Percentiles rank a stretch among this genome's conserved stretches.
These are phyloP conservation scores for Xylaria sp. DNA, from an alignment of 2,329 filamentous ascomycete species.

Conservation along the genomic window DNA sequence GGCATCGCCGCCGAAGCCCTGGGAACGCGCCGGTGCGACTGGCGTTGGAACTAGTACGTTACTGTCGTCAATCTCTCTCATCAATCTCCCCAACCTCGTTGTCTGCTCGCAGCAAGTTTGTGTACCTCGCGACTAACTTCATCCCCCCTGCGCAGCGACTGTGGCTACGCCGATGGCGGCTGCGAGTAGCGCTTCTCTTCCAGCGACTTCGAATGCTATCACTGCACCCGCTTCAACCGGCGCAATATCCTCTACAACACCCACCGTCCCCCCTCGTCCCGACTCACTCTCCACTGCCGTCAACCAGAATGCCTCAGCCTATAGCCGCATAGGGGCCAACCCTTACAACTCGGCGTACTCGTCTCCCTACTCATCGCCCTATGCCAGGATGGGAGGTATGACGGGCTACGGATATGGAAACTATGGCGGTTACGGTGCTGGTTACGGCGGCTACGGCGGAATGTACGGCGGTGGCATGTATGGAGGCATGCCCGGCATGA, in stretches of 20 bases:
- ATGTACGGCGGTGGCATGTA: conserved; percentile 46
- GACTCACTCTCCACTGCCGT: conserved; percentile 78
- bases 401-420: conserved; percentile 51
- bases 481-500: conserved; percentile 52
- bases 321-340: conserved; percentile 66
- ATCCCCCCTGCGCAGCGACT: conserved; percentile 40
- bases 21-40: conserved; percentile 80
- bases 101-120: conserved; percentile 1
- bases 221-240: conserved; percentile 46
- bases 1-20: conserved; percentile 93
- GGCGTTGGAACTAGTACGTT: conserved; percentile 51
- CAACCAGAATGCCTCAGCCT: conserved; percentile 86
- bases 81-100: conserved; percentile 19
- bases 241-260: conserved; percentile 50
- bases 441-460: conserved; percentile 50
- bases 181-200: conserved; percentile 48
- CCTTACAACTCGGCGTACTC: conserved; percentile 55
- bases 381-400: conserved; percentile 44
- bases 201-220: conserved; percentile 48
- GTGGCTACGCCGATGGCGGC: conserved; percentile 49
- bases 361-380: conserved; percentile 56
- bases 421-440: conserved; percentile 52
- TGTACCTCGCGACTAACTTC: conserved; percentile 30
- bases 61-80: conserved; percentile 19
- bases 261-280: conserved; percentile 80